phyloP scores from a whole-genome alignment of 495 filamentous ascomycete species.

The Hyphodiscus hymeniophilus region DNA sequence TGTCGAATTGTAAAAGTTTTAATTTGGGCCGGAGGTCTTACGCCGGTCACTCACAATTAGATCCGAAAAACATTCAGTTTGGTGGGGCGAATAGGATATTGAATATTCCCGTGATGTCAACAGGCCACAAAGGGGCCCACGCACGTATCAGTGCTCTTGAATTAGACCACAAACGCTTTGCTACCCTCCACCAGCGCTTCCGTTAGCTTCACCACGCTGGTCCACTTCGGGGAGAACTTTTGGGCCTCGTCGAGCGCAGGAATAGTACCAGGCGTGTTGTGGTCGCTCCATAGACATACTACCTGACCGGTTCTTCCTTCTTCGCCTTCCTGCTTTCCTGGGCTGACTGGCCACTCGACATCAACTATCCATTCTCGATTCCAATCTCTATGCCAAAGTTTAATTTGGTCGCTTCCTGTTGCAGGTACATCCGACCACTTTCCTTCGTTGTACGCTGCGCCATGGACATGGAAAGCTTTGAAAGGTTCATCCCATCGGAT shows the following conservation, averaged over 20 bases:
- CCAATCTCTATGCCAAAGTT: conserved; percentile 71
- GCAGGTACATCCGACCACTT: conserved; percentile 49
- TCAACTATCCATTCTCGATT: conserved; percentile 66
- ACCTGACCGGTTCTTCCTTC: conserved; percentile 56
- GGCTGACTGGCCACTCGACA: conserved; percentile 49
- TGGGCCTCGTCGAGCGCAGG: conserved; percentile 79
- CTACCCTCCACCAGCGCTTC: conserved; percentile 79
- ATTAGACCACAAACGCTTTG: conserved; percentile 44
- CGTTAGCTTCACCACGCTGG: conserved; percentile 58
- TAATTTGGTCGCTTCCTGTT: conserved; percentile 31
- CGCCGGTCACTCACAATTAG: no score
- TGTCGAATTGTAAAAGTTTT: no score
- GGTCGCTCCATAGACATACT: conserved; percentile 84
- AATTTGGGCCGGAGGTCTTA: no score
- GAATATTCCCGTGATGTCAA: no score
- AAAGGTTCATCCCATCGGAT: conserved; percentile 56
- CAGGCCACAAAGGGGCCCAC: no score
- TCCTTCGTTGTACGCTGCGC: conserved; percentile 39
- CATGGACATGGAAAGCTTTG: conserved; percentile 49
- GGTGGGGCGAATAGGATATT: no score
- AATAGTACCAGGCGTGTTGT: conserved; percentile 60
- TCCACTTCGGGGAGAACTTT: conserved; percentile 72
- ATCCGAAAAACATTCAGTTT: no score
- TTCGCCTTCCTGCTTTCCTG: conserved; percentile 12
- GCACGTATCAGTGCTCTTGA: not conserved